A percentile compares a stretch with the other conserved stretches of the same genome.
These are phyloP conservation scores for Cyclocybe aegerita DNA, from an alignment of 768 basidiomycete species.

Conservation along the genomic window DNA sequence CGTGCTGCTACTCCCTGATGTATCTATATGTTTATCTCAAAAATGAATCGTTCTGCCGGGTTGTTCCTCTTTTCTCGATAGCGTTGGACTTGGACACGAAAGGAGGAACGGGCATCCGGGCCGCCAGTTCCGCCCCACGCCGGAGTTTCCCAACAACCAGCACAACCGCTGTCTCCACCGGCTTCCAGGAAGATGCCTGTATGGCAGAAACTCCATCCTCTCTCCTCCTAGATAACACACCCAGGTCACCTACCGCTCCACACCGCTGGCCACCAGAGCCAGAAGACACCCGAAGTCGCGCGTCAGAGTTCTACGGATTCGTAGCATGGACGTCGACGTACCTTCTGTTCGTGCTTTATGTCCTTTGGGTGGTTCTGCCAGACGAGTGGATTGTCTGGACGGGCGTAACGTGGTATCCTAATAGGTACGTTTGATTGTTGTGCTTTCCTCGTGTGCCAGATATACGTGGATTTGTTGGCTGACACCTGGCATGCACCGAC, in stretches of 20 bases:
- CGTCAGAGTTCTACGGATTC: conserved; percentile 89
- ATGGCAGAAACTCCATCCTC: conserved; percentile 17
- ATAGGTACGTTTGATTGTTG: conserved; percentile 47
- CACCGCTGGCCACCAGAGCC: conserved; percentile 23
- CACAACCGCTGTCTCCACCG: not conserved
- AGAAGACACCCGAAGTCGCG: conserved; percentile 57
- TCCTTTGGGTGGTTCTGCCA: conserved; percentile 81
- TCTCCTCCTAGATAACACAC: conserved; percentile 20
- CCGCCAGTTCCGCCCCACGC: not conserved
- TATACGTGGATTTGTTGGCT: not conserved
- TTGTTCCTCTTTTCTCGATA: too few relatives aligned
- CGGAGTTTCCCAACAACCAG: not conserved
- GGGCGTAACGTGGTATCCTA: conserved; percentile 88
- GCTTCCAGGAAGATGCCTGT: conserved; percentile 6
- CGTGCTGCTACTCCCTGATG: too few relatives aligned
- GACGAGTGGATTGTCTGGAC: conserved; percentile 63
- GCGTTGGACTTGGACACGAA: too few relatives aligned
- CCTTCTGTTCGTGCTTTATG: conserved; percentile 64
- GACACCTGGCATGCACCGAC: too few relatives aligned
- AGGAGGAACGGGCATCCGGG: too few relatives aligned
- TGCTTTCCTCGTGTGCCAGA: not conserved
- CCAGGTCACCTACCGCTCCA: conserved; percentile 23
- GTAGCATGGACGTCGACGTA: conserved; percentile 81
- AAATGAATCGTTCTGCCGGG: too few relatives aligned
- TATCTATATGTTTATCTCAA: too few relatives aligned